These are phyloP conservation scores for Lantana camara DNA, from an alignment of 257 asterid genomes.

Conservation along the genomic window DNA sequence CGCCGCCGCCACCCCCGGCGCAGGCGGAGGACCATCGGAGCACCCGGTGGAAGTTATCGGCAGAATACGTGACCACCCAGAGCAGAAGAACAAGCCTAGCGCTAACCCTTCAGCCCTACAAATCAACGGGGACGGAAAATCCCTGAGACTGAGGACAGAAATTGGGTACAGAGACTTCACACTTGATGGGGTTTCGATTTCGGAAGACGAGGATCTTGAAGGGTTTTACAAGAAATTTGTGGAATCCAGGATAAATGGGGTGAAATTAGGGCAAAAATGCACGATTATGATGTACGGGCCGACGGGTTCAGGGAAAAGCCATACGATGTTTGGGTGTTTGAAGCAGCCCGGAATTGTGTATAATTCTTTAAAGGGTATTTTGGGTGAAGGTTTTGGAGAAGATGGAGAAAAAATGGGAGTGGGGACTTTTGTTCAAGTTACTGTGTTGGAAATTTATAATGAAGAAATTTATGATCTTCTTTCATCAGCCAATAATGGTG, in stretches of 20 bases:
- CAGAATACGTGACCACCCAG: conserved; percentile 76
- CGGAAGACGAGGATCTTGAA: conserved; percentile 82
- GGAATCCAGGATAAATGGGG: conserved; percentile 73
- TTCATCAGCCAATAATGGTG: conserved; percentile 52
- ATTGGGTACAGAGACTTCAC: conserved; percentile 82
- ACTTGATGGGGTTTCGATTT: conserved; percentile 79
- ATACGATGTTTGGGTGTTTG: conserved; percentile 87
- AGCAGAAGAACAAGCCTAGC: conserved; percentile 42
- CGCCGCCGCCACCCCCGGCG: conserved; percentile 35
- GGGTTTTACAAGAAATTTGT: conserved; percentile 75
- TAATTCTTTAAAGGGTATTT: conserved; percentile 69
- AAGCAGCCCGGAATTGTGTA: conserved; percentile 89
- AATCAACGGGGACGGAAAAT: conserved; percentile 48
- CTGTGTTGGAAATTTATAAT: conserved; percentile 88
- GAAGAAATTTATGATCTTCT: conserved; percentile 90
- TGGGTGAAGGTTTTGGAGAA: conserved; percentile 47
- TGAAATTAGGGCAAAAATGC: conserved; percentile 80
- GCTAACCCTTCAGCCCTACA: conserved; percentile 45
- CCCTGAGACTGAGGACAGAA: conserved; percentile 72
- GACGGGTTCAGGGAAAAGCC: conserved; percentile 93
- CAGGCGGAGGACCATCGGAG: conserved; percentile 42
- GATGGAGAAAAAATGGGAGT: conserved; percentile 48
- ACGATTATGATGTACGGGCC: conserved; percentile 98
- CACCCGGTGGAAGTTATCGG: conserved; percentile 96
- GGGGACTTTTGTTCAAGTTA: conserved; percentile 84